Evolutionary conservation across 768 basidiomycete species (phyloP).

Genomic region (Mycena haematopus): DNA sequence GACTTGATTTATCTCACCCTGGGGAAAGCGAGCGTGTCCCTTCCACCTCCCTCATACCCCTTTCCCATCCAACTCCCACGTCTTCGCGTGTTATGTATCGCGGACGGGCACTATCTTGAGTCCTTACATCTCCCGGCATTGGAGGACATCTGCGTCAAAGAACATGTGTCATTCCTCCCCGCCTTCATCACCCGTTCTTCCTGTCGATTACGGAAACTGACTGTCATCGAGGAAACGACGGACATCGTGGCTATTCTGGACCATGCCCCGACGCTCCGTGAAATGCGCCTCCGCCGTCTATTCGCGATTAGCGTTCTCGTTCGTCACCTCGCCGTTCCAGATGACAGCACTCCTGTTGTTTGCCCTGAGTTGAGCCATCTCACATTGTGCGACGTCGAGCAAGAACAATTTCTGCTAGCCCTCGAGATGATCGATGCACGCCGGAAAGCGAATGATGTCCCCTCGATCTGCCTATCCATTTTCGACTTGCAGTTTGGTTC

Average conservation of each 20-base stretch:
- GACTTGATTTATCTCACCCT: not conserved
- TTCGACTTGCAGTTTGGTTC: not conserved
- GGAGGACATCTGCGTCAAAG: constrained; percentile 10
- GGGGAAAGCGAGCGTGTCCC: constrained; percentile 6
- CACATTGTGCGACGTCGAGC: not conserved
- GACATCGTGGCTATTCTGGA: constrained; percentile 1
- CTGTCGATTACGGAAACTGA: not conserved
- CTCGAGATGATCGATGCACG: not conserved
- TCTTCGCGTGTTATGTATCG: constrained; percentile 2
- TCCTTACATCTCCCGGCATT: constrained; percentile 7
- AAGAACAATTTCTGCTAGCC: not conserved
- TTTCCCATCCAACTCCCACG: not conserved
- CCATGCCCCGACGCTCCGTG: not conserved
- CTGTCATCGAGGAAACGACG: not conserved
- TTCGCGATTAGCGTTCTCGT: not conserved
- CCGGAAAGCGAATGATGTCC: too few species aligned
- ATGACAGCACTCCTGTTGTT: not conserved
- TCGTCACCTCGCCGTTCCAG: not conserved
- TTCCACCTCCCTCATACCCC: constrained; percentile 3
- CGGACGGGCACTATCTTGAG: constrained; percentile 1
- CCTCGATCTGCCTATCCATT: not conserved
- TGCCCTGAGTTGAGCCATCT: not conserved
- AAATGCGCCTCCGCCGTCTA: constrained; percentile 1
- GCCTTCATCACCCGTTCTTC: constrained; percentile 2
- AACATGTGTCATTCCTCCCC: not conserved